Base-by-base conservation (phyloP, 768 basidiomycete genomes). In the Mycena pura region DNA sequence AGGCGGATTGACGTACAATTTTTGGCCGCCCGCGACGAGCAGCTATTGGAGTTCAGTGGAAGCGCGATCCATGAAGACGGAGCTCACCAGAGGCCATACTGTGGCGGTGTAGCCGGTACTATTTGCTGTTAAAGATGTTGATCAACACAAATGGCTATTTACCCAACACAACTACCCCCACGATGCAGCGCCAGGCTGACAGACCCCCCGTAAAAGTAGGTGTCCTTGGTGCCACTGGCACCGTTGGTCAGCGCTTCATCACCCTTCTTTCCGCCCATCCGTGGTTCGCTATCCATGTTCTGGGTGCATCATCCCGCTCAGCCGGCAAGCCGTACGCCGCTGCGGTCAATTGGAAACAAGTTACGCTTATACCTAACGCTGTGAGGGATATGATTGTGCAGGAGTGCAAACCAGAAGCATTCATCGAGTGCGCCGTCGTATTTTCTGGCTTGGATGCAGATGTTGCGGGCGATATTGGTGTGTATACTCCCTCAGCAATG, bases 381-480 rank as follows among this genome's bases (percentile, higher is more conserved):
- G 90, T 91, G 25, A 77, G 82, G 44, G 79, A 82, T 27, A 77
- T 94, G 70, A 69, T 88, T 57, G 90, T 99, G 6, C 76, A 82
- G 60, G 87, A 90, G 63, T 99, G 97, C 80, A 79, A 79, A 47
- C 86, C 94, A 4, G 83, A 88, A 61, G 80, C 88, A 48, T 98
- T 98, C 70, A 70, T 74, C 36, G 91, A 91, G 9, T 98, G 96
- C 72, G 83, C 84, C 10, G 81, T 99, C 62, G 84, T 99, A 39
- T 99, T 99, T 76, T 96, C 93, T 0, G 97, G 97, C n/a, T 78
- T 99, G 59, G 97, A 99, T 76, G 87, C 91, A 17, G 95, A 97
- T 70, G 96, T 88, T 27, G 96, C 96, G 29, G 95, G 96, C 11
- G 92, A 96, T 13, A 95, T 99, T 73, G 96, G 96, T 96, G 70